These are phyloP conservation scores for Mallotus japonicus DNA, from an alignment of 441 rosid genomes.

Conservation along the genomic window DNA sequence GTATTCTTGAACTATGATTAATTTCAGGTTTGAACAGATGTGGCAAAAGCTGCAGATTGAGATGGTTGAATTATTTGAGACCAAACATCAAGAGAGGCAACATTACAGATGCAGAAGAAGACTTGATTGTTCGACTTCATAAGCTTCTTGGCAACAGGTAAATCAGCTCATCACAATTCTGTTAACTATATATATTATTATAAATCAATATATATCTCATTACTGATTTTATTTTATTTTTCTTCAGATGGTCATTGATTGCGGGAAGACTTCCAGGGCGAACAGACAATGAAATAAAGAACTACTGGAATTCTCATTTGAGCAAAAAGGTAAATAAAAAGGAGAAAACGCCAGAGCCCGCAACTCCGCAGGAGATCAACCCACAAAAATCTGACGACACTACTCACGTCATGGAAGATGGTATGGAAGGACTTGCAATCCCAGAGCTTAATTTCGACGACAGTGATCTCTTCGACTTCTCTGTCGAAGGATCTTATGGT, in stretches of 20 bases:
- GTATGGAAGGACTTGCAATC: not conserved
- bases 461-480: slow-evolving; percentile 43
- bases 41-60: slow-evolving; percentile 65
- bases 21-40: slow-evolving; percentile 55
- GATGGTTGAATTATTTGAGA: slow-evolving; percentile 64
- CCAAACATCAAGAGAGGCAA: slow-evolving; percentile 74
- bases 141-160: slow-evolving; percentile 67
- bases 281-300: slow-evolving; percentile 5
- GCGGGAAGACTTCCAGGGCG: slow-evolving; percentile 8
- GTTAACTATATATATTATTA: too few species aligned
- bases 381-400: slow-evolving; percentile 4
- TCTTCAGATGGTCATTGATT: slow-evolving; percentile 11
- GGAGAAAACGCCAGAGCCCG: slow-evolving; percentile 21
- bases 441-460: slow-evolving; percentile 28
- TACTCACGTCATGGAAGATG: too few species aligned
- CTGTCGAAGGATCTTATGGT: slow-evolving; percentile 30
- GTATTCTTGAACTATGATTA: not conserved
- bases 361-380: not conserved
- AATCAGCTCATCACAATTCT: too few species aligned
- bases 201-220: too few species aligned
- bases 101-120: slow-evolving; percentile 62
- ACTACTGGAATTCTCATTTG: slow-evolving; percentile 43
- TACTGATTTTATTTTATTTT: too few species aligned
- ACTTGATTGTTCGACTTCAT: slow-evolving; percentile 61
- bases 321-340: slow-evolving; percentile 48